Base-by-base conservation (phyloP, 352 stramenopile genomes). In the Phytopythium chamaehyphon region DNA sequence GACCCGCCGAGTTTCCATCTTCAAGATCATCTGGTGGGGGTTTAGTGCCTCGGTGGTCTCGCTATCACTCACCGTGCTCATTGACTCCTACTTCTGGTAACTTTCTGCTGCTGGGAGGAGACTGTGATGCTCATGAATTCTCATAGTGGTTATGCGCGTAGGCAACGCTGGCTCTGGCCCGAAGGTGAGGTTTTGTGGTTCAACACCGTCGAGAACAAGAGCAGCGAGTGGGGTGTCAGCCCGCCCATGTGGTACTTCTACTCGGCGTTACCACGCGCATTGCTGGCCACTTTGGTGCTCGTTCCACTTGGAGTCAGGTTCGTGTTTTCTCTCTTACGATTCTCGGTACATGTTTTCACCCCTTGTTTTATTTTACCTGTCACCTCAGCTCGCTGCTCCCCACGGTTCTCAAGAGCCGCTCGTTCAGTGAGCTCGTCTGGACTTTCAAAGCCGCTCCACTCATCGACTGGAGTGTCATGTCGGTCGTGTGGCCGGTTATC, bases 131-230 rank as follows among this genome's bases (percentile, higher is more conserved):
- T 11, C 15, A 15, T 21, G 12, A 23, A 15, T 14, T 33, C n/a
- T n/a, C n/a, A n/a, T n/a, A n/a, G 19, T 26, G 8, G 28, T 14
- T 47, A 16, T 33, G 8, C 19, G 12, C 12, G 7, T 16, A 73
- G 58, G 70, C 77, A 84, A 59, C 80, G 86, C 9, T 96, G 76
- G 87, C 63, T 98, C 19, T 99, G 96, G 96, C 96, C 97, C n/a
- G 97, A 99, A 60, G 95, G 96, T 24, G 86, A 96, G 52, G 97
- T 99, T 9, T 82, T 99, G 24, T 99, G 93, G 69, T 99, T 98
- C 62, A 94, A 94, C 42, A 96, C 96, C 1, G 77, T 99, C 39
- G 71, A 98, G 46, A 99, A 99, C 70, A 97, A 97, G 56, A 98
- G 91, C 47, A 86, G 83, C 49, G 94, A 99, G 60, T 99, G 96